These are phyloP conservation scores for Aspergillus udagawae DNA, from an alignment of 2,329 filamentous ascomycete species.

Conservation along the genomic window DNA sequence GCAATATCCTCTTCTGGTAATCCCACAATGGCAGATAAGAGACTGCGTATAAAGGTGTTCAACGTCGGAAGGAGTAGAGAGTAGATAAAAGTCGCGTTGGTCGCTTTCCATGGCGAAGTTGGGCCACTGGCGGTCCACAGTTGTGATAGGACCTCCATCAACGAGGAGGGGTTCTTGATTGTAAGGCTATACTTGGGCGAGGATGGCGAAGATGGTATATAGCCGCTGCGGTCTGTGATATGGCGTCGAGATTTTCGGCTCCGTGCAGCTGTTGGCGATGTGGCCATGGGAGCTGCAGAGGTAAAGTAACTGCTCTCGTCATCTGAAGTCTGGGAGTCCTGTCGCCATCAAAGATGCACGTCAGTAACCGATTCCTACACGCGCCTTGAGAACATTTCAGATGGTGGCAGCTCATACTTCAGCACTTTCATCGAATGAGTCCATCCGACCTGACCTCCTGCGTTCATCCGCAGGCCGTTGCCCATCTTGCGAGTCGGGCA, in stretches of 20 bases:
- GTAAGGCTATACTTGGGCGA: slow-evolving; percentile 58
- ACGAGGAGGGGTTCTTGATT: slow-evolving; percentile 71
- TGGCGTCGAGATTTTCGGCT: slow-evolving; percentile 35
- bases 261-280: slow-evolving; percentile 40
- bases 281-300: slow-evolving; percentile 48
- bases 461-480: slow-evolving; percentile 26
- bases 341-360: not conserved
- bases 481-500: slow-evolving; percentile 35
- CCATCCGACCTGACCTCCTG: slow-evolving; percentile 23
- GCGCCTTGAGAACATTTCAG: not conserved
- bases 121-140: slow-evolving; percentile 86
- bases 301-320: slow-evolving; percentile 86
- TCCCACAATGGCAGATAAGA: slow-evolving; percentile 86
- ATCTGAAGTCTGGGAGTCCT: slow-evolving; percentile 51
- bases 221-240: slow-evolving; percentile 45
- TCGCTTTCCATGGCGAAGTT: slow-evolving; percentile 90
- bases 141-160: slow-evolving; percentile 81
- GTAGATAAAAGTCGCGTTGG: slow-evolving; percentile 90
- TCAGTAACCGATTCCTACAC: not conserved
- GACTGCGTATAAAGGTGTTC: slow-evolving; percentile 86
- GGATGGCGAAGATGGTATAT: slow-evolving; percentile 38
- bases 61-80: slow-evolving; percentile 78
- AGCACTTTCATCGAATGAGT: slow-evolving; percentile 33
- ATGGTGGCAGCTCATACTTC: slow-evolving; percentile 23
- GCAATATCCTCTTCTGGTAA: slow-evolving; percentile 70